Evolutionary conservation across 2,329 filamentous ascomycete genomes (phyloP).

Genomic region (Cryoendolithus antarcticus): DNA sequence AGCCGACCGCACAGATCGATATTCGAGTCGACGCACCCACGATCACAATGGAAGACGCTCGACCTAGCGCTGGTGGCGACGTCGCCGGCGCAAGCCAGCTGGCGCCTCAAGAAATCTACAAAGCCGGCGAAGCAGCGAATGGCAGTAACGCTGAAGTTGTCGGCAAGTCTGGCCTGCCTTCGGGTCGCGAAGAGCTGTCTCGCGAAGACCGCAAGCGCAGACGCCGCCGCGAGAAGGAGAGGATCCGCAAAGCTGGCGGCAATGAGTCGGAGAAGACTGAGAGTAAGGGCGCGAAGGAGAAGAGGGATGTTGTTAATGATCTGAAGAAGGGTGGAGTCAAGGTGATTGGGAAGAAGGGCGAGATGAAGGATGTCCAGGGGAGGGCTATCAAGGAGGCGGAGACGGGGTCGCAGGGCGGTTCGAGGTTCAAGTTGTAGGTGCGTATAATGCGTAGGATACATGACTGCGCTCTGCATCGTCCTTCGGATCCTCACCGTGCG

Average conservation of each 20-base stretch:
- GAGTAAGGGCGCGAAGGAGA: conserved; percentile 48
- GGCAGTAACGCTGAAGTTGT: conserved; percentile 57
- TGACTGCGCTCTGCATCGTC: not conserved
- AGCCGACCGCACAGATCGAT: conserved; percentile 65
- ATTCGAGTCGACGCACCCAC: conserved; percentile 86
- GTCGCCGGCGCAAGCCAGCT: conserved; percentile 59
- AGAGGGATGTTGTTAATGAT: conserved; percentile 49
- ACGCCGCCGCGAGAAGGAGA: conserved; percentile 62
- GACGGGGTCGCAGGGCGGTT: conserved; percentile 16
- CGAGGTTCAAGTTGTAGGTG: conserved; percentile 20
- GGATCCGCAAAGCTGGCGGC: conserved; percentile 56
- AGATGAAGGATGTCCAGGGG: conserved; percentile 71
- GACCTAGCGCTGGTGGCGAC: conserved; percentile 69
- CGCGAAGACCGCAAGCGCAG: conserved; percentile 73
- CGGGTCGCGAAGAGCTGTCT: conserved; percentile 75
- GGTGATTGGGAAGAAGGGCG: conserved; percentile 82
- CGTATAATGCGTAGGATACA: not conserved
- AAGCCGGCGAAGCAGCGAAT: conserved; percentile 51
- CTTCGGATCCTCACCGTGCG: too few species aligned
- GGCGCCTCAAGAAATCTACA: conserved; percentile 90
- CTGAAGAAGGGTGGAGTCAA: conserved; percentile 79
- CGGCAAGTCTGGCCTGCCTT: conserved; percentile 58
- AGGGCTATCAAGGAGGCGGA: conserved; percentile 45
- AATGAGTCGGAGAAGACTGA: conserved; percentile 29
- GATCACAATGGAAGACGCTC: conserved; percentile 87